Evolutionary conservation across 805 yeast genomes (phyloP).

Genomic region (Candida palmyrensis): DNA sequence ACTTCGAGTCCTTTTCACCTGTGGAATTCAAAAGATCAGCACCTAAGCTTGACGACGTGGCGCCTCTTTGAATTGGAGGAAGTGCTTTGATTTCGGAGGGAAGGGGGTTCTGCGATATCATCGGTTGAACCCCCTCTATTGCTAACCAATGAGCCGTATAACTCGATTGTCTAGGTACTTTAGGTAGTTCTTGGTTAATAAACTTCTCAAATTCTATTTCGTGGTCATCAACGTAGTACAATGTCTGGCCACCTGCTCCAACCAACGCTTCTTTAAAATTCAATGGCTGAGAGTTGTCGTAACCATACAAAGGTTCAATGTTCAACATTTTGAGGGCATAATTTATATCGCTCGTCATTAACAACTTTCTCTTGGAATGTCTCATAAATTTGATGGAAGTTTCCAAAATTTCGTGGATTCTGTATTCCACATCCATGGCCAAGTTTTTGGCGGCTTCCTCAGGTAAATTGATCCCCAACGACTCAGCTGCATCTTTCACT

Average conservation of each 20-base stretch:
- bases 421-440: conserved; percentile 99
- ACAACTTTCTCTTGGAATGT: conserved; percentile 78
- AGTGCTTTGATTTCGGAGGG: conserved; percentile 70
- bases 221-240: conserved; percentile 87
- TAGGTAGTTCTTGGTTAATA: conserved; percentile 90
- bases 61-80: conserved; percentile 79
- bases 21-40: conserved; percentile 34
- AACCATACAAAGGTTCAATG: conserved; percentile 91
- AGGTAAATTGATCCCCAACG: conserved; percentile 75
- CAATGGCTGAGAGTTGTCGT: conserved; percentile 66
- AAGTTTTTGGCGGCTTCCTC: conserved; percentile 92
- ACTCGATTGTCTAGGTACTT: conserved; percentile 87
- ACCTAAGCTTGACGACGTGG: conserved; percentile 49
- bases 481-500: conserved; percentile 92
- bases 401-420: conserved; percentile 91
- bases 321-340: conserved; percentile 80
- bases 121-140: conserved; percentile 97
- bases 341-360: conserved; percentile 77
- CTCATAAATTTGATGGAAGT: conserved; percentile 96
- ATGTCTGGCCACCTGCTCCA: conserved; percentile 82
- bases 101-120: conserved; percentile 93
- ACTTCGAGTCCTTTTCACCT: conserved; percentile 10
- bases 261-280: conserved; percentile 83
- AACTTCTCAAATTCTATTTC: conserved; percentile 92
- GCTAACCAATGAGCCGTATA: conserved; percentile 98